Base-by-base conservation (phyloP, 352 stramenopile species). In the Phytophthora pluvialis region DNA sequence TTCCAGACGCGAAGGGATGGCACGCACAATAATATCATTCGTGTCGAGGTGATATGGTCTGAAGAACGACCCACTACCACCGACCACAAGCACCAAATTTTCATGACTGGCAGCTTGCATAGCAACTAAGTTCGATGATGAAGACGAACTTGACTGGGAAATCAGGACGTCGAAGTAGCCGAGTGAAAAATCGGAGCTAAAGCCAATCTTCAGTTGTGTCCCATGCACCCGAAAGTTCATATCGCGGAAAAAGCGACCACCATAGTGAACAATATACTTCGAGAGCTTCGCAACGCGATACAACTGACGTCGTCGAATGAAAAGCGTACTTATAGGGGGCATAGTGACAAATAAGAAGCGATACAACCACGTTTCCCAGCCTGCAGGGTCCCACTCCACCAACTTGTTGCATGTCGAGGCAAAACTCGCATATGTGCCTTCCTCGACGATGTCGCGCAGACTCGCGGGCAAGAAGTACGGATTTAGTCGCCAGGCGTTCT, bases 101-200 rank as follows among this genome's bases (percentile, higher is more conserved):
- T 71, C 53, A 38, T 60, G 44, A 45, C 31, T 70, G 25, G 62
- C 44, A 50, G 47, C 36, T 64, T 76, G 68, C 45, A 75, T 71
- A 12, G 52, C 67, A 59, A 53, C 45, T 40, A 78, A 45, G 21
- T 71, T 78, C 18, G 57, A 59, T 11, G 67, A 70, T 25, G 64
- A 73, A 31, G 67, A 48, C 13, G 67, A 75, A 33, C 31, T 55
- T 11, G 64, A 64, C 25, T 72, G 68, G 11, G 77, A 76, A 35
- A 90, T 82, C 6, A 95, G 58, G 9, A 95, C 78, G 33, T 95
- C 88, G 9, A 95, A 72, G 44, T 94, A 95, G 47, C 79, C 83
- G 26, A 94, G 78, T 6, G 84, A 94, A 62, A 94, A 93, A 64
- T 95, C 88, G 12, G 85, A 61, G 43, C 86, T 95, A 72, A 94